A percentile compares a stretch with the other conserved stretches of the same genome.
phyloP scores from a whole-genome alignment of 1,284 basidiomycete genomes.

The Wallemia hederae region DNA sequence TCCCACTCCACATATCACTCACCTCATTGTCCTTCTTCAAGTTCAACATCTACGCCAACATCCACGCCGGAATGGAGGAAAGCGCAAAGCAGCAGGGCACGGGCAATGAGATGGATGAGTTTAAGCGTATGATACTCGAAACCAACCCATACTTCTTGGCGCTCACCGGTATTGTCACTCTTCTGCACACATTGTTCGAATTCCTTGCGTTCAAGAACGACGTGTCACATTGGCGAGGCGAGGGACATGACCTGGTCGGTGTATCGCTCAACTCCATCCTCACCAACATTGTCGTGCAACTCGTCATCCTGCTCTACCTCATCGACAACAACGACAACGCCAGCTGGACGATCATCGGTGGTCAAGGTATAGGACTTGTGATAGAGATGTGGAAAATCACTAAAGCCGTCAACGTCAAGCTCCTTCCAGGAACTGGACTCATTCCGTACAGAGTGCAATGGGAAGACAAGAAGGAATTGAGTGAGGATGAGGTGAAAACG shows the following conservation, averaged over 20 bases:
- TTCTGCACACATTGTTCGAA: constrained; percentile 58
- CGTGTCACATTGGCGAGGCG: constrained; percentile 78
- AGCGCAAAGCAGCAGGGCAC: constrained; percentile 33
- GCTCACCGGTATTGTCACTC: constrained; percentile 36
- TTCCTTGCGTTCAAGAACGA: constrained; percentile 84
- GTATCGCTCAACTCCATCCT: constrained; percentile 36
- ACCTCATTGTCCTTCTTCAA: constrained; percentile 42
- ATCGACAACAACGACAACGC: constrained; percentile 86
- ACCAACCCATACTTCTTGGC: constrained; percentile 41
- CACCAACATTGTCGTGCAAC: constrained; percentile 60
- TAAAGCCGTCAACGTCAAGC: constrained; percentile 47
- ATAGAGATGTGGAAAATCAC: constrained; percentile 86
- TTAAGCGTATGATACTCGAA: constrained; percentile 67
- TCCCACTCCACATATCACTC: constrained; percentile 55
- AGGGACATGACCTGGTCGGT: constrained; percentile 29
- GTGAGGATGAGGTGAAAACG: constrained; percentile 87
- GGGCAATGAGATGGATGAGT: constrained; percentile 54
- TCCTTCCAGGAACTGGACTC: constrained; percentile 26
- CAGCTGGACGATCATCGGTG: constrained; percentile 74
- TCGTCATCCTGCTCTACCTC: constrained; percentile 67
- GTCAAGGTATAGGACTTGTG: constrained; percentile 55
- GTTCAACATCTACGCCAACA: constrained; percentile 41
- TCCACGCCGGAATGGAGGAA: constrained; percentile 7
- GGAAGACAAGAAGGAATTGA: constrained; percentile 58
- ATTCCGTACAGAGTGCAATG: constrained; percentile 56